Evolutionary conservation across 179 eudicot species (phyloP).

Genomic region (Silene noctiflora): DNA sequence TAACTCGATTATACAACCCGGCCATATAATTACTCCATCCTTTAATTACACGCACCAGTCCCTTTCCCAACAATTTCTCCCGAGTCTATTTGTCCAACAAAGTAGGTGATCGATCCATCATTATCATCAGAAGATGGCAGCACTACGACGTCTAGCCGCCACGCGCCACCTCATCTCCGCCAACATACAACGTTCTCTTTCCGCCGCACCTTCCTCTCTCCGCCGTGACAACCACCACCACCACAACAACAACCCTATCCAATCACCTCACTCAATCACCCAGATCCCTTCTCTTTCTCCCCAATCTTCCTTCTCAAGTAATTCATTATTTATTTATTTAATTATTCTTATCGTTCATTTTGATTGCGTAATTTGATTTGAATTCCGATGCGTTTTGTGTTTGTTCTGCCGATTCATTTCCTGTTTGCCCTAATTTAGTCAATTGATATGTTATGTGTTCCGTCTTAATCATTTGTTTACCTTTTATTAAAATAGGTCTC

Average conservation of each 20-base stretch:
- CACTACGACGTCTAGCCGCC: constrained; percentile 12
- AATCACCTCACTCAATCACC: not conserved
- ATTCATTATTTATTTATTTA: not conserved
- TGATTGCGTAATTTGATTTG: not conserved
- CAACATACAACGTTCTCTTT: not conserved
- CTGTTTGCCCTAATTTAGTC: not conserved
- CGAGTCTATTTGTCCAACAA: not conserved
- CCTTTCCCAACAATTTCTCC: not conserved
- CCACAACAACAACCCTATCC: not conserved
- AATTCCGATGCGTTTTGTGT: not conserved
- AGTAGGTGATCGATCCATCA: not conserved
- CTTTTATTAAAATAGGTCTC: no score
- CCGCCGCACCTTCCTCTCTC: not conserved
- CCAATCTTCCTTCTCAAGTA: constrained; percentile 1
- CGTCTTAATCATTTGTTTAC: no score
- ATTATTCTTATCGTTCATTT: no score
- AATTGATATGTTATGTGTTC: no score
- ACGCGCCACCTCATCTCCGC: not conserved
- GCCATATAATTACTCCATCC: no score
- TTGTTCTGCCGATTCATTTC: not conserved
- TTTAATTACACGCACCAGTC: no score
- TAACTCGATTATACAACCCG: no score
- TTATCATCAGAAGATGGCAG: not conserved
- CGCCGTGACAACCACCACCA: not conserved
- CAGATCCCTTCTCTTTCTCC: not conserved